Evolutionary conservation across 768 basidiomycete genomes (phyloP).

Genomic region (Crepidotus variabilis): DNA sequence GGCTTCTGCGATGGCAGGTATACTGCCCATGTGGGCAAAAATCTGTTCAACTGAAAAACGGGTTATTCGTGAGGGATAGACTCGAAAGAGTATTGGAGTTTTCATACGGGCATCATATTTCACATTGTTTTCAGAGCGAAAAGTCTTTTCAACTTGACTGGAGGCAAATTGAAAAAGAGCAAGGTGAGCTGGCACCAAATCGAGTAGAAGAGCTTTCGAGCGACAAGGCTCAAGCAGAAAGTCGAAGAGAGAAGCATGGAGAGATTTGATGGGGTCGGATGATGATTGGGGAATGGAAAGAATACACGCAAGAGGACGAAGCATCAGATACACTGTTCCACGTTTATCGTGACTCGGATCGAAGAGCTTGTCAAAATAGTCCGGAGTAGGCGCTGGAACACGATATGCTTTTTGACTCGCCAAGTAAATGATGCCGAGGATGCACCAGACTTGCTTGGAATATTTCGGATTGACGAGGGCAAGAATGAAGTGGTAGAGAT

Average conservation of each 20-base stretch:
- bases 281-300: neutral
- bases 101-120: too few relatives aligned
- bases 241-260: neutral
- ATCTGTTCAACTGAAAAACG: too few relatives aligned
- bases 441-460: neutral
- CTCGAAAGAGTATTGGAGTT: too few relatives aligned
- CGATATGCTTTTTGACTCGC: neutral
- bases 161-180: too few relatives aligned
- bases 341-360: neutral
- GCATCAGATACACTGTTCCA: neutral
- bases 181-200: too few relatives aligned
- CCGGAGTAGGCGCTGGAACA: neutral
- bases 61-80: too few relatives aligned
- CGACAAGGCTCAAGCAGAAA: neutral
- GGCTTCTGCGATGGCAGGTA: too few relatives aligned
- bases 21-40: too few relatives aligned
- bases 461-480: neutral
- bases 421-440: neutral
- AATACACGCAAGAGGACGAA: neutral
- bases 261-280: neutral
- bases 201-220: constrained; percentile 8
- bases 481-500: neutral
- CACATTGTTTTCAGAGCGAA: too few relatives aligned
- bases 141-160: too few relatives aligned
- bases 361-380: neutral